Evolutionary conservation across 2,329 filamentous ascomycete species (phyloP), one percentile per base, ranked within the genome.

Genomic region (Botrytis paeoniae): DNA sequence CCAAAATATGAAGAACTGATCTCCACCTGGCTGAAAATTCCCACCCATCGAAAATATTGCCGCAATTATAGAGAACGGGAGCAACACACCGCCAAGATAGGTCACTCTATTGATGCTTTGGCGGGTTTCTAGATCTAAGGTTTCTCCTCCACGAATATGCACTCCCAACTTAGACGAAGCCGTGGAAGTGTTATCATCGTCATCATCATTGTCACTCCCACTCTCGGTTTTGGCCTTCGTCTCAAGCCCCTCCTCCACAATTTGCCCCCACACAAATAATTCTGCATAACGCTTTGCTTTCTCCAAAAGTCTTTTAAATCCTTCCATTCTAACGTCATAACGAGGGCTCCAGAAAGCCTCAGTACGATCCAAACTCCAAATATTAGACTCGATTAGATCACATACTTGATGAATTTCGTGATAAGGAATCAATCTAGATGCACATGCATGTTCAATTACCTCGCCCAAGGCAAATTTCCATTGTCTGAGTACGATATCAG

Each of bases 1-100:
- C 70, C 70, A 71, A 20, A 71, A 71, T 20, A 71, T 39, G n/a
- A 59, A 71, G 12, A 71, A 71, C 5, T 43, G 61, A 32, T 65
- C n/a, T 65, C 70, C 61, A 22, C 70, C 70, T 1, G 61, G 37
- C 25, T 63, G 41, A 35, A 63, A 71, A 25, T 51, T 65, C 1
- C 35, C 45, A 6, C 61, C 45, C 43, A 71, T 71, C 9, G 45
- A 71, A 16, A 71, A 71, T 29, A 65, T 71, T 39, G 43, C 37
- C 18, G 70, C 59, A 41, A 71, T 43, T 51, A 65, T 65, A 3
- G 70, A 71, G 45, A 71, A 71, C 20, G 61, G 61, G 37, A 71
- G 61, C 25, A 71, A 43, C 14, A 71, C n/a, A 45, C 70, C 37
- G 12, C 61, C 37, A 43, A 71, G 61, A 14, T 65, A 71, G 48